A percentile compares a stretch with the other conserved stretches of the same genome.
These are phyloP conservation scores for Naganishia vishniacii DNA, from an alignment of 768 basidiomycete genomes.

Conservation along the genomic window DNA sequence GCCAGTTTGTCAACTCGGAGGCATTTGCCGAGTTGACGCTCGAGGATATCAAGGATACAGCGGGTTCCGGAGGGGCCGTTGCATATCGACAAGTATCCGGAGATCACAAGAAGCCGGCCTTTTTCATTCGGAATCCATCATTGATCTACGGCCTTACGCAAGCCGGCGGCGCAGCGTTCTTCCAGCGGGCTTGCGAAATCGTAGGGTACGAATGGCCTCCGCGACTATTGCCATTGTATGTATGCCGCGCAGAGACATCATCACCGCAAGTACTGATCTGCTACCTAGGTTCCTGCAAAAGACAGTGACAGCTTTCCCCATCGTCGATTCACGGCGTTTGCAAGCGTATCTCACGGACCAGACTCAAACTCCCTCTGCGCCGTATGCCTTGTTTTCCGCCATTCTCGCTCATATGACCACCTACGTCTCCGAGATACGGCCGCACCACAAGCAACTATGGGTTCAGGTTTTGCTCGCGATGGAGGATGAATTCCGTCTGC, in stretches of 20 bases:
- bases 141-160: constrained; percentile 29
- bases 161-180: constrained; percentile 21
- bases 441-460: constrained; percentile 30
- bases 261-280: not conserved
- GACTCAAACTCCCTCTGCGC: constrained; percentile 25
- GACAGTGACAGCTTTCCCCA: constrained; percentile 29
- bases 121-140: constrained; percentile 26
- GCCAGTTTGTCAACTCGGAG: constrained; percentile 27
- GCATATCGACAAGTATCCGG: constrained; percentile 28
- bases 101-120: constrained; percentile 25
- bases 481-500: constrained; percentile 35
- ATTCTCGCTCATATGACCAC: constrained; percentile 30
- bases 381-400: constrained; percentile 31
- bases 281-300: constrained; percentile 19
- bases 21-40: constrained; percentile 28
- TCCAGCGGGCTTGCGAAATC: constrained; percentile 7
- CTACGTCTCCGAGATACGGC: constrained; percentile 29
- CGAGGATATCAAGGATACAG: constrained; percentile 8
- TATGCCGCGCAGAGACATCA: not conserved
- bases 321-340: constrained; percentile 30
- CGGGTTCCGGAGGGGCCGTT: constrained; percentile 18
- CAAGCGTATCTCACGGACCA: constrained; percentile 26
- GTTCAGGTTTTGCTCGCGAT: constrained; percentile 27
- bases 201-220: constrained; percentile 16
- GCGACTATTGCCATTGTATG: constrained; percentile 24